Percentiles rank a stretch among this genome's conserved stretches.
phyloP scores from a whole-genome alignment of 1,284 basidiomycete species.

The Gastroboletus turbinatus region DNA sequence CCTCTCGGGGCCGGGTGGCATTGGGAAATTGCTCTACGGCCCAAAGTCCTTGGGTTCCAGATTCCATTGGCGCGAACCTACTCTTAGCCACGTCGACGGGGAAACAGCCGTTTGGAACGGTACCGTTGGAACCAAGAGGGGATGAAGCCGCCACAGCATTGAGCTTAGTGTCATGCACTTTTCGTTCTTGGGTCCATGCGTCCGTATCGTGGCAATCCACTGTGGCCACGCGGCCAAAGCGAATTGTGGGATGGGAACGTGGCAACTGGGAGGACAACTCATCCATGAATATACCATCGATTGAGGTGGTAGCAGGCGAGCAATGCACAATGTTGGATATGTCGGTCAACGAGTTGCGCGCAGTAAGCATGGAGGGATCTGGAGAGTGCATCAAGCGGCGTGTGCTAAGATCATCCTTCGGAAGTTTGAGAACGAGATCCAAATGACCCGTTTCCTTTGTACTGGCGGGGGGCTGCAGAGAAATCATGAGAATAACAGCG shows the following conservation, averaged over 20 bases:
- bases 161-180: conserved; percentile 10
- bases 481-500: conserved; percentile 7
- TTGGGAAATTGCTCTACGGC: not conserved
- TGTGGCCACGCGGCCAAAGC: conserved; percentile 22
- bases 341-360: conserved; percentile 5
- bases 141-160: conserved; percentile 10
- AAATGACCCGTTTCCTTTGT: conserved; percentile 1
- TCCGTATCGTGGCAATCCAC: conserved; percentile 27
- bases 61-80: conserved; percentile 10
- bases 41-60: not conserved
- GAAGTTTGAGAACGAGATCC: not conserved
- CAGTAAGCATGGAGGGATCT: not conserved
- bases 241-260: conserved; percentile 11
- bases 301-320: not conserved
- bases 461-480: not conserved
- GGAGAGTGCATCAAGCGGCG: not conserved
- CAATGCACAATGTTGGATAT: conserved; percentile 4
- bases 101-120: not conserved
- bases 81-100: conserved; percentile 2
- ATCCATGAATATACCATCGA: not conserved
- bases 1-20: not conserved
- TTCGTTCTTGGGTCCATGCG: conserved; percentile 22
- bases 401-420: not conserved
- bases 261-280: conserved; percentile 5
- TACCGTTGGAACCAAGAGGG: conserved; percentile 9